Base-by-base conservation (phyloP, 345 rosid species). In the Boechera divaricarpa region DNA sequence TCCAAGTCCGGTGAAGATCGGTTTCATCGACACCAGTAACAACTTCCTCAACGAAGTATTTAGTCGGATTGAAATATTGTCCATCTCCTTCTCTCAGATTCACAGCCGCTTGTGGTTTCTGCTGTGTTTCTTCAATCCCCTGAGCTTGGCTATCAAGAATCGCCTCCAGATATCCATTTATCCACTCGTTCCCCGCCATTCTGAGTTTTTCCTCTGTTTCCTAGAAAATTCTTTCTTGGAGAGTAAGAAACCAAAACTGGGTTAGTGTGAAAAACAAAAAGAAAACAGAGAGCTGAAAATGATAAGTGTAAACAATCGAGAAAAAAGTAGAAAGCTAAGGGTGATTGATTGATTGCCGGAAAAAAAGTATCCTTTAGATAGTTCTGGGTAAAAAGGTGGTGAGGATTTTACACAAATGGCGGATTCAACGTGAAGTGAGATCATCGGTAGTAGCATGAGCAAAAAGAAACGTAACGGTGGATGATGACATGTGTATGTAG, bases 101-200 rank as follows among this genome's bases (percentile, higher is more conserved):
- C 81, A 74, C 61, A 6, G 83, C 41, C 1, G 87, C 9, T 57
- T 77, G 62, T 21, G 78, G 64, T 74, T 70, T 69, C 47, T 85
- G 81, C 63, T 81, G 86, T 56, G 83, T 87, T 58, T 86, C 97
- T 67, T 88, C 95, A 33, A 66, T 87, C 13, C 83, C 88, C 61
- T 85, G 77, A 4, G 91, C 80, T 53, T 93, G 93, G 52, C 92
- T 90, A 72, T 90, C 87, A 75, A 94, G 78, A 63, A 94, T 94
- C 1, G 98, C 98, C 79, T 94, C 98, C 86, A 94, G 41, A 71
- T 94, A 94, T 10, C 98, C 98, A 76, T 91, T 94, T 31, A 94
- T 91, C 98, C 98, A 94, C 86, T 91, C 97, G 80, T 94, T 91
- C 44, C 97, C 98, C 0, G 97, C 96, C 98, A 90, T 89, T 63